Conservation (phyloP, 331 rosid genomes). For the Malus hybrid region DNA sequence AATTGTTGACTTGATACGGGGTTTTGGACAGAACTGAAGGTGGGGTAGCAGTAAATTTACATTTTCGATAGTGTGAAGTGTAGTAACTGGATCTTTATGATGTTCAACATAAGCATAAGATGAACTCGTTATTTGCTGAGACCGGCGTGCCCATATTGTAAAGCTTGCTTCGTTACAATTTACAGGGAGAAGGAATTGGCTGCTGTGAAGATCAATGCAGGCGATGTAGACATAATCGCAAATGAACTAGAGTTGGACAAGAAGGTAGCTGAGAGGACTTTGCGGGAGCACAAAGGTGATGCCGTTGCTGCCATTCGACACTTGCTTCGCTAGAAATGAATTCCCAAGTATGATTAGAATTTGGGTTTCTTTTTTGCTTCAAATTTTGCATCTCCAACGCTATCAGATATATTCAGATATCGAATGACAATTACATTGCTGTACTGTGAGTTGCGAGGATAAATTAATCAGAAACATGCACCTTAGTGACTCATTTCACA, state of each 20-base stretch:
- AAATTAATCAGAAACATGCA: neutral
- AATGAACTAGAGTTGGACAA: slow-evolving; percentile 92
- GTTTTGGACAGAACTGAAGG: neutral
- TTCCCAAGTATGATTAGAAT: neutral
- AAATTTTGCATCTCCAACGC: neutral
- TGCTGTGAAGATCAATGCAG: slow-evolving; percentile 80
- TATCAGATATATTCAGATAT: neutral
- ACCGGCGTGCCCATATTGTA: neutral
- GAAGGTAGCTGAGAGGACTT: slow-evolving; percentile 88
- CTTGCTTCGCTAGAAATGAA: slow-evolving; percentile 29
- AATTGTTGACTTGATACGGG: neutral
- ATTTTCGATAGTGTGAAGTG: neutral
- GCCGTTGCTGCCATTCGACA: slow-evolving; percentile 79
- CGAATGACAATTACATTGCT: neutral
- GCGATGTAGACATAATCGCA: slow-evolving; percentile 82
- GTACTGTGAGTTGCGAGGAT: neutral
- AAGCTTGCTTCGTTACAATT: neutral
- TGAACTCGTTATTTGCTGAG: neutral
- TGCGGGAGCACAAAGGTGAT: slow-evolving; percentile 95
- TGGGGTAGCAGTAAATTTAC: neutral
- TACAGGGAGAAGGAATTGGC: slow-evolving; percentile 88
- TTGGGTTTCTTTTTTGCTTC: neutral
- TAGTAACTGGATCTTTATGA: neutral
- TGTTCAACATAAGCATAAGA: neutral
- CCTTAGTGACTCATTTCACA: no score